Base-by-base conservation (phyloP, 768 basidiomycete genomes). In the Boletus vermiculosoides region DNA sequence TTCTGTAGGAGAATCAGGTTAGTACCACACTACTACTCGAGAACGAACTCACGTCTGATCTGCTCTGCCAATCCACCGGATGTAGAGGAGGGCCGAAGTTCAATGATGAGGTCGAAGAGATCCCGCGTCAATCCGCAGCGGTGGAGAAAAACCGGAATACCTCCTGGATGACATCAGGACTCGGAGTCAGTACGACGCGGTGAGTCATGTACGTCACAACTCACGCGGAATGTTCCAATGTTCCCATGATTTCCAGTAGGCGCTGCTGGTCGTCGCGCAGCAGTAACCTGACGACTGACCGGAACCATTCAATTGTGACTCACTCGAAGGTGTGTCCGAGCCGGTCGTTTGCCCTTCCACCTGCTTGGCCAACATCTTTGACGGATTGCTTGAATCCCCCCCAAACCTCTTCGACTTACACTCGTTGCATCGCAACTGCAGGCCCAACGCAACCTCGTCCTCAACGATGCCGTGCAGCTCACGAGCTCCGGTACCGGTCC, bases 31-130 rank as follows among this genome's bases (percentile, higher is more conserved):
- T 20, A 20, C 10, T 11, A n/a, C n/a, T 40, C 1, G 9, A 40
- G 10, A 40, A 10, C 11, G 2, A n/a, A 40, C 50, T 39, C 16
- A 56, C 8, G 18, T 18, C 12, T 45, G 20, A 56, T 31, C 1
- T 56, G 55, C 5, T 52, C 55, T 25, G 25, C 25, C 25, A 25
- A 4, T 25, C 25, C 25, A 25, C 25, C 25, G 4, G 25, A 25
- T 25, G 50, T 56, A 2, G 28, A 39, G 5, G 44, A 56, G 6
- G 55, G n/a, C n/a, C n/a, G n/a, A n/a, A n/a, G n/a, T n/a, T n/a
- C n/a, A n/a, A n/a, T n/a, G n/a, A n/a, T n/a, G n/a, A n/a, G n/a
- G n/a, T n/a, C n/a, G n/a, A n/a, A n/a, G n/a, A n/a, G n/a, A n/a
- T n/a, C n/a, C n/a, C 30, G 4, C 0, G 40, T 52, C 20, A 52